phyloP scores from a whole-genome alignment of 2,329 filamentous ascomycete genomes.

The Xylaria sp. region DNA sequence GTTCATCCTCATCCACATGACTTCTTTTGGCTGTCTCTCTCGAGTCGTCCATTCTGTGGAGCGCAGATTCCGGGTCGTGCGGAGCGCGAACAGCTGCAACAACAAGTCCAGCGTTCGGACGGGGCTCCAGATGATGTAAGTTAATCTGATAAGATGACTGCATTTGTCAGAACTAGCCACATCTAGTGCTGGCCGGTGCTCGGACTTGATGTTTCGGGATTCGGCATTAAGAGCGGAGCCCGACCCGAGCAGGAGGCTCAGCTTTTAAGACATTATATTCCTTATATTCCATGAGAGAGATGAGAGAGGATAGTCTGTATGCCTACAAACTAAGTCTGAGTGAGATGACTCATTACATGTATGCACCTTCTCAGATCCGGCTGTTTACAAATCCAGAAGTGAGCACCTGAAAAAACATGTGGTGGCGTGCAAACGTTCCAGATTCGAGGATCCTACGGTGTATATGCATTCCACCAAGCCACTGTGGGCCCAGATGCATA shows the following conservation, averaged over 20 bases:
- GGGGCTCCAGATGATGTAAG: constrained; percentile 21
- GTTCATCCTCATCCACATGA: constrained; percentile 32
- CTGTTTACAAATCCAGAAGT: too few relatives aligned
- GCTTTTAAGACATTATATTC: background rate
- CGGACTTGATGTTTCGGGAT: constrained; percentile 32
- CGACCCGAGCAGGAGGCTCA: background rate
- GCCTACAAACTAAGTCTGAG: background rate
- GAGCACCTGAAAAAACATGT: background rate
- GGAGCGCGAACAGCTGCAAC: background rate
- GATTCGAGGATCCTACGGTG: background rate
- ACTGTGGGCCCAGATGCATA: too few relatives aligned
- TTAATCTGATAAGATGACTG: constrained; percentile 36
- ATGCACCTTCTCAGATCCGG: background rate
- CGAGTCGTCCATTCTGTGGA: constrained; percentile 31
- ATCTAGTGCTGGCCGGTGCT: constrained; percentile 21
- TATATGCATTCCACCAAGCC: background rate
- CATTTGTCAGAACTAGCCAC: constrained; percentile 11
- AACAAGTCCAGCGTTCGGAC: constrained; percentile 5
- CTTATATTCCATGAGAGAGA: background rate
- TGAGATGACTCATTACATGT: background rate
- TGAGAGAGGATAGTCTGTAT: background rate
- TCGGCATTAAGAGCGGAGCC: constrained; percentile 29
- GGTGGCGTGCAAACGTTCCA: background rate
- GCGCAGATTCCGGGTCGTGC: background rate
- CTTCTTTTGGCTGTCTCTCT: constrained; percentile 27